phyloP scores from a whole-genome alignment of 345 rosid species.

The Boechera divaricarpa region DNA sequence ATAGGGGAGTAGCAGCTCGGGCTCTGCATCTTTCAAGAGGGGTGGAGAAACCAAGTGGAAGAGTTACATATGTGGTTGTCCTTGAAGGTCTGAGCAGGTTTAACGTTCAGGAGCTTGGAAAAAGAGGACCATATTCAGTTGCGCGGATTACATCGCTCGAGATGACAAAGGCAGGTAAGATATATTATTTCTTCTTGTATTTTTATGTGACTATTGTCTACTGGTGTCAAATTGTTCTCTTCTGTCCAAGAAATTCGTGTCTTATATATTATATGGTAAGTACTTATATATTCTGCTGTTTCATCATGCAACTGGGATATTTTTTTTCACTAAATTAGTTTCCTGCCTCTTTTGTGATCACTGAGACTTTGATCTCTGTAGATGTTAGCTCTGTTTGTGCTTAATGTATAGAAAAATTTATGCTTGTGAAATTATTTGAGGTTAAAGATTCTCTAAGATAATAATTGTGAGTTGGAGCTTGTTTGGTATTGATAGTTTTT shows the following conservation, averaged over 20 bases:
- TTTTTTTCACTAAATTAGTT: not conserved
- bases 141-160: slow-evolving; percentile 90
- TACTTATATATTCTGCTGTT: not conserved
- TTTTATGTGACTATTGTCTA: not conserved
- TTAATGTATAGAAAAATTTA: not conserved
- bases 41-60: slow-evolving; percentile 99
- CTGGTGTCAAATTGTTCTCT: not conserved
- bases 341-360: slow-evolving; percentile 9
- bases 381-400: not conserved
- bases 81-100: slow-evolving; percentile 98
- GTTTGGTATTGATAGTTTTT: slow-evolving; percentile 16
- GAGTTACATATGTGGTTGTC: slow-evolving; percentile 95
- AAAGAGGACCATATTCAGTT: slow-evolving; percentile 86
- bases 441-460: slow-evolving; percentile 18
- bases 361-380: not conserved
- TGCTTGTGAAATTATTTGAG: slow-evolving; percentile 1
- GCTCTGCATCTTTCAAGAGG: slow-evolving; percentile 97
- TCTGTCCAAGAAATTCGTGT: slow-evolving; percentile 7
- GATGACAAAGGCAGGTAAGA: slow-evolving; percentile 84
- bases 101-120: slow-evolving; percentile 90
- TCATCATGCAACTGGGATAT: not conserved
- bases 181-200: slow-evolving; percentile 18
- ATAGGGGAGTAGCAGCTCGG: slow-evolving; percentile 98
- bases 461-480: slow-evolving; percentile 6
- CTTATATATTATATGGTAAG: not conserved